These are phyloP conservation scores for Calonectria honghensis DNA, from an alignment of 2,329 filamentous ascomycete species.

Conservation along the genomic window DNA sequence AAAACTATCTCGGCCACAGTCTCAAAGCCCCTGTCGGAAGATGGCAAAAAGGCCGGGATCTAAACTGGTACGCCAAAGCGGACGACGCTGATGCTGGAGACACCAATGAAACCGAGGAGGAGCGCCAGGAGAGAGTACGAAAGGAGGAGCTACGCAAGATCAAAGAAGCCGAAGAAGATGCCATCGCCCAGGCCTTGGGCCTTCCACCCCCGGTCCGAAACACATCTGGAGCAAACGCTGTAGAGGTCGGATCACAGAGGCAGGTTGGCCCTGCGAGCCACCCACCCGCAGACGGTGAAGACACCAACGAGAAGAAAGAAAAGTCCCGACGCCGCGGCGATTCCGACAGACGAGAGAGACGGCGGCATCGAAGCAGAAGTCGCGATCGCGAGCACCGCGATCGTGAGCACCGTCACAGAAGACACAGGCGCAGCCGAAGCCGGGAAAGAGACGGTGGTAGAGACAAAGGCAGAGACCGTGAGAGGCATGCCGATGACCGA, in stretches of 20 bases:
- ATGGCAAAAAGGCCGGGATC: conserved; percentile 87
- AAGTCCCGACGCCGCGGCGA: conserved; percentile 58
- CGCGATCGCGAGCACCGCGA: conserved; percentile 56
- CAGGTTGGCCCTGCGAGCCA: conserved; percentile 56
- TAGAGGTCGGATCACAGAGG: conserved; percentile 74
- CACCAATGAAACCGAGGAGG: conserved; percentile 74
- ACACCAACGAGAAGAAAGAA: conserved; percentile 54
- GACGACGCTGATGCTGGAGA: conserved; percentile 66
- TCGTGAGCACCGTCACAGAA: conserved; percentile 56
- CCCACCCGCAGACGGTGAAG: conserved; percentile 50
- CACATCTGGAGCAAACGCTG: conserved; percentile 78
- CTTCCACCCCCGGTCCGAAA: conserved; percentile 80
- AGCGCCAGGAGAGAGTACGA: conserved; percentile 76
- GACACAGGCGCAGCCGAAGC: conserved; percentile 59
- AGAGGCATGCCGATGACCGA: conserved; percentile 39
- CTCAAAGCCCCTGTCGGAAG: conserved; percentile 93
- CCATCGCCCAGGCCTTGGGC: conserved; percentile 87
- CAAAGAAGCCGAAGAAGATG: conserved; percentile 95
- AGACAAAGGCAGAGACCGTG: conserved; percentile 44
- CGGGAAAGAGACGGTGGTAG: conserved; percentile 54
- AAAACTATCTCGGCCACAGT: conserved; percentile 92
- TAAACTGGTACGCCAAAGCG: conserved; percentile 79
- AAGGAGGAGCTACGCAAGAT: conserved; percentile 86
- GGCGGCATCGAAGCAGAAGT: conserved; percentile 62
- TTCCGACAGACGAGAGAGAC: conserved; percentile 56